Percentiles rank a stretch among this genome's conserved stretches.
phyloP scores from a whole-genome alignment of 306 rosid genomes.

The Herpetospermum pedunculosum region DNA sequence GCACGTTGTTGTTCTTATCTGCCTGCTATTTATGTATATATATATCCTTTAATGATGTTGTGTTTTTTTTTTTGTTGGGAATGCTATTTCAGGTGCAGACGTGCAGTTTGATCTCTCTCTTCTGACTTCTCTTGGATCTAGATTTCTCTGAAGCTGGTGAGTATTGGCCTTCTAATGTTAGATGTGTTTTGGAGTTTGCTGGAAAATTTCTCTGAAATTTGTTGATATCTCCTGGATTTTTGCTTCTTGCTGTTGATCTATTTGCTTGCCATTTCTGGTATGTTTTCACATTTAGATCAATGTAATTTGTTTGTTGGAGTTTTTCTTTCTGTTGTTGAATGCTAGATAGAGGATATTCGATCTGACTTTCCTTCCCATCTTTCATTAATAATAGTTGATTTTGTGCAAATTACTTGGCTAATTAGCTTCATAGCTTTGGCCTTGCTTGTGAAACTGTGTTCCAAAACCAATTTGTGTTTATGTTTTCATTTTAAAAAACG shows the following conservation, averaged over 20 bases:
- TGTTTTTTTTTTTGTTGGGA: conserved; percentile 14
- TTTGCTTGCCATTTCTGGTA: background rate
- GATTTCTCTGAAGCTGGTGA: conserved; percentile 42
- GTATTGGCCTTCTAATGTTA: conserved; percentile 20
- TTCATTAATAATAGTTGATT: background rate
- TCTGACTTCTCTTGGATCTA: conserved; percentile 29
- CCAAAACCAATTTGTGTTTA: background rate
- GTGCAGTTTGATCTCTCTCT: conserved; percentile 30
- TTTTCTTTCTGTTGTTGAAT: background rate
- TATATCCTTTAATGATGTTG: conserved; percentile 12
- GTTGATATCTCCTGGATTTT: background rate
- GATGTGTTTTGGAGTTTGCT: background rate
- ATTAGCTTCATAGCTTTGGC: background rate
- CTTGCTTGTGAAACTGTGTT: background rate
- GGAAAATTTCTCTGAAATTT: background rate
- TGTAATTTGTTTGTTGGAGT: background rate
- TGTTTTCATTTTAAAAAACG: background rate
- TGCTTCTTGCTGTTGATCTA: background rate
- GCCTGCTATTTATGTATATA: background rate
- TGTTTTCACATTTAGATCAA: background rate
- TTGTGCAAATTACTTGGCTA: background rate
- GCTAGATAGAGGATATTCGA: background rate
- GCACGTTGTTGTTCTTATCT: conserved; percentile 21
- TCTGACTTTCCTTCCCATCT: background rate
- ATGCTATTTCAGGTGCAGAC: conserved; percentile 45